A percentile compares a stretch with the other conserved stretches of the same genome.
phyloP scores from a whole-genome alignment of 164 flowering plant species.

The Paratinospora sagittata region DNA sequence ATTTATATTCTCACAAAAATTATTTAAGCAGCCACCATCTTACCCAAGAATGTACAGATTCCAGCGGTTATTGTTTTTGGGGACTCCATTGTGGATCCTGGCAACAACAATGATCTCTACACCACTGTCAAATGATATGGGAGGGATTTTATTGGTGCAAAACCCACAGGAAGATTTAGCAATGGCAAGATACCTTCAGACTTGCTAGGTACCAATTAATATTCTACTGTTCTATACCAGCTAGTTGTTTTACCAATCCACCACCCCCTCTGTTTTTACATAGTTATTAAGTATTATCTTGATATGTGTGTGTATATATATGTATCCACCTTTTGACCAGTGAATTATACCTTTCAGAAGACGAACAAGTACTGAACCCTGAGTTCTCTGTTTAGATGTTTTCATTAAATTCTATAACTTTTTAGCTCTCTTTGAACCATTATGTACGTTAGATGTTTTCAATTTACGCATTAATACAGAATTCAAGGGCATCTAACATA shows the following conservation, averaged over 20 bases:
- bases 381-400: neutral
- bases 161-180: constrained; percentile 50
- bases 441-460: too few relatives aligned
- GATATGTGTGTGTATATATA: neutral
- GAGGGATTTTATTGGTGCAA: constrained; percentile 33
- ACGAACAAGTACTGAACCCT: too few relatives aligned
- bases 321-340: neutral
- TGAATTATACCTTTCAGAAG: neutral
- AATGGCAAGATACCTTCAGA: constrained; percentile 42
- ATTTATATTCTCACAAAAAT: neutral
- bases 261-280: too few relatives aligned
- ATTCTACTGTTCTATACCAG: too few relatives aligned
- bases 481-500: too few relatives aligned
- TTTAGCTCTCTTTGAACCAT: neutral
- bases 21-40: neutral
- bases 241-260: too few relatives aligned
- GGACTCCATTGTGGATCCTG: constrained; percentile 53
- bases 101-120: constrained; percentile 42
- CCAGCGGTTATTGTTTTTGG: constrained; percentile 46
- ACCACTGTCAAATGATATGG: constrained; percentile 38
- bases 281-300: neutral
- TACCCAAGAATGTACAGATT: constrained; percentile 12
- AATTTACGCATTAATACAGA: too few relatives aligned
- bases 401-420: neutral
- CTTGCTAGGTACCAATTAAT: constrained; percentile 28